A percentile compares a stretch with the other conserved stretches of the same genome.
phyloP scores from a whole-genome alignment of 1,284 basidiomycete genomes.

The Cutaneotrichosporon sp. region DNA sequence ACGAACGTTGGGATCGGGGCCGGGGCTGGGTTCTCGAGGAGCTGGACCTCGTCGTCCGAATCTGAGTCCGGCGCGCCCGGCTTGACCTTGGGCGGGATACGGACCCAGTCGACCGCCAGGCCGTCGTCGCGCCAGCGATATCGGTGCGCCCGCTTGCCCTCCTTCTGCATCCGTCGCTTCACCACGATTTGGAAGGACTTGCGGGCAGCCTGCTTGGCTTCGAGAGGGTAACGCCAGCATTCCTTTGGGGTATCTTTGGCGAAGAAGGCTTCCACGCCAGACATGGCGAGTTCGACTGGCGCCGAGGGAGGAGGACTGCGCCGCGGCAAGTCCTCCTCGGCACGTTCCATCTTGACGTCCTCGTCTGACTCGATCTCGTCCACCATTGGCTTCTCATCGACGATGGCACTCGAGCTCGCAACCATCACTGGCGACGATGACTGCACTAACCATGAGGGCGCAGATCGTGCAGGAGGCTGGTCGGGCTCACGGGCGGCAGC shows the following conservation, averaged over 20 bases:
- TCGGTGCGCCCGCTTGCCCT: background rate
- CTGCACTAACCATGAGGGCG: background rate
- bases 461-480: background rate
- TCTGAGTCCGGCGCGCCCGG: too few relatives aligned
- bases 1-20: background rate
- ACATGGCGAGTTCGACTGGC: background rate
- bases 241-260: background rate
- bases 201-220: background rate
- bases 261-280: background rate
- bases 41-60: background rate
- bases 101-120: constrained; percentile 14
- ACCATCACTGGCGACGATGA: background rate
- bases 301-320: background rate
- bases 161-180: background rate
- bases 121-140: constrained; percentile 17
- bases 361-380: background rate
- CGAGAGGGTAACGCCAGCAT: background rate
- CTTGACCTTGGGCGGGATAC: background rate
- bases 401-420: background rate
- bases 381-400: background rate
- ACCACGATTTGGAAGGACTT: background rate
- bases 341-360: background rate
- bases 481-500: background rate
- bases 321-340: background rate
- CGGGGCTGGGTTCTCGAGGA: background rate